A percentile compares a stretch with the other conserved stretches of the same genome.
Evolutionary conservation across 192 early-diverging fungal genomes (phyloP).

Genomic region (Rhizoclosmatium globosum): DNA sequence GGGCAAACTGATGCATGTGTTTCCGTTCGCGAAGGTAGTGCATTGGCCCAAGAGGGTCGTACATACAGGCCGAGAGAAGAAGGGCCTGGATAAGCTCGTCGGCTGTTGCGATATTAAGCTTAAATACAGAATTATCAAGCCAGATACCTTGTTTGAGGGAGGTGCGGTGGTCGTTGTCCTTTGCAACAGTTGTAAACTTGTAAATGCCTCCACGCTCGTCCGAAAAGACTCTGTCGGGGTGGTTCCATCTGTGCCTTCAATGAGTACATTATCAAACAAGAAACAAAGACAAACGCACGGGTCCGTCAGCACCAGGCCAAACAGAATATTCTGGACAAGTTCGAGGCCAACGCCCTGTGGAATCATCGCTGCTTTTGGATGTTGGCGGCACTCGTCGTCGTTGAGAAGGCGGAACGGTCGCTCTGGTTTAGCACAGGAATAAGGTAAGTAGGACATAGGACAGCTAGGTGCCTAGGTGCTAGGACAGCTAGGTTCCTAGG

Average conservation of each 20-base stretch:
- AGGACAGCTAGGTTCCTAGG: not conserved
- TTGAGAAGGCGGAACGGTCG: constrained; percentile 30
- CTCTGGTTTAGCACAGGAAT: not conserved
- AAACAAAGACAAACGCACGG: constrained; percentile 24
- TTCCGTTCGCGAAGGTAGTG: constrained; percentile 28
- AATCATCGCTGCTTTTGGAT: constrained; percentile 30
- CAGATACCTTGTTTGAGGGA: constrained; percentile 10
- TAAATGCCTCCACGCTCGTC: constrained; percentile 30
- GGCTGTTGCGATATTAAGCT: not conserved
- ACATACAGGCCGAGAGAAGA: constrained; percentile 27
- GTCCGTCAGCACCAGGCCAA: constrained; percentile 41
- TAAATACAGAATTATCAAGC: too few relatives aligned
- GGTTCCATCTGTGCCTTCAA: constrained; percentile 26
- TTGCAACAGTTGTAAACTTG: constrained; percentile 33
- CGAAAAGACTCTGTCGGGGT: constrained; percentile 21
- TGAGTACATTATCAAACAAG: not conserved
- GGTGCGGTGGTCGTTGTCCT: constrained; percentile 34
- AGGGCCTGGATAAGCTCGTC: constrained; percentile 42
- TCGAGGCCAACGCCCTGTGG: constrained; percentile 26
- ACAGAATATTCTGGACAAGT: constrained; percentile 36
- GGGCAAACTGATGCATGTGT: constrained; percentile 30
- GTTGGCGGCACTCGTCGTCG: constrained; percentile 31
- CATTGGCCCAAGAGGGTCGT: constrained; percentile 30
- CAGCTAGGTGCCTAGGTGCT: not conserved
- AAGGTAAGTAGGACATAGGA: not conserved